Evolutionary conservation across 257 asterid genomes (phyloP), one percentile per base, ranked within the genome.

Genomic region (Solanum arcanum): DNA sequence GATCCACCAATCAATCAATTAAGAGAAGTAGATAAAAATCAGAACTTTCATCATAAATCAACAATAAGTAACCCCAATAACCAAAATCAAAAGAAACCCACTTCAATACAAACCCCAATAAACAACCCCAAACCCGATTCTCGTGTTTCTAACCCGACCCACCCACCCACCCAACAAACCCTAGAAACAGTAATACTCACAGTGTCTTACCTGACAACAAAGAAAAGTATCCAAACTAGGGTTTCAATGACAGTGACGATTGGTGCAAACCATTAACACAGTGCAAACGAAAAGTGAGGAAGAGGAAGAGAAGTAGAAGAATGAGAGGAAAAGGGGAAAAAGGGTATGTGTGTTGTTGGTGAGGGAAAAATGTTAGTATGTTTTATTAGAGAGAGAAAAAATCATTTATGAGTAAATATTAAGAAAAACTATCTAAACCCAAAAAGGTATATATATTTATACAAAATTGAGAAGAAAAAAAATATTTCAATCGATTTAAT

Each of bases 1-100:
- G 94, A 96, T 94, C 94, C 92, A 88, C 93, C 91, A 88, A 93
- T 92, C 92, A 90, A 90, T 85, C 35, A 56, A 29, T 31, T 5
- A 31, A 31, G n/a, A 31, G 16, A 31, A 70, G n/a, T 7, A 70
- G 33, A 82, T 6, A 88, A 66, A 59, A 90, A 81, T 84, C 81
- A 77, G 42, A 91, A 88, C 39, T 86, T 86, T 74, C 76, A 77
- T 33, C 44, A 64, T 23, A 46, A 52, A 6, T 20, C 84, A 80
- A 29, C 21, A 44, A 47, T 12, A 75, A 49, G 5, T 15, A 42
- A 21, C 10, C 46, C 10, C 42, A 81, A 60, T 16, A 20, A 68
- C 21, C 39, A 7, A 76, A 85, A 85, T 66, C 59, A 84, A 62
- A 62, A 89, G 44, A 27, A 77, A 16, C 33, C n/a, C 23, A 68